Evolutionary conservation across 2,329 filamentous ascomycete genomes (phyloP).

Genomic region (Penicillium occitanis): DNA sequence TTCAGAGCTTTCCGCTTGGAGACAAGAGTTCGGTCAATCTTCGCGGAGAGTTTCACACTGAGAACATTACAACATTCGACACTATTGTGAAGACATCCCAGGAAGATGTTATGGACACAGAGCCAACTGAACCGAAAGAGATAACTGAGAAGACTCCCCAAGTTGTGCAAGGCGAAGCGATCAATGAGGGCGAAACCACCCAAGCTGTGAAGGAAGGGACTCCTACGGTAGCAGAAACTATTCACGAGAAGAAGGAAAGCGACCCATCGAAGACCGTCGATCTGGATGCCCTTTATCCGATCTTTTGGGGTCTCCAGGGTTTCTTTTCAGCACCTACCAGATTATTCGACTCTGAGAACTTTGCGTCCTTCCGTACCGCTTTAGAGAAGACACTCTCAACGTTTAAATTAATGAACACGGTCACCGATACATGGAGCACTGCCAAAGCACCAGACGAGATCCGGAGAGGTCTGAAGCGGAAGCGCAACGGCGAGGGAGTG

Average conservation of each 20-base stretch:
- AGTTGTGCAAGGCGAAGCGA: conserved; percentile 28
- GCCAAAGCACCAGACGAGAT: conserved; percentile 62
- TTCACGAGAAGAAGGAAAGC: conserved; percentile 24
- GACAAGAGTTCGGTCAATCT: conserved; percentile 98
- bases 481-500: conserved; percentile 61
- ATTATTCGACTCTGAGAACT: conserved; percentile 70
- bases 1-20: conserved; percentile 93
- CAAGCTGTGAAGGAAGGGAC: conserved; percentile 17
- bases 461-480: conserved; percentile 68
- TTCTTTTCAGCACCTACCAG: conserved; percentile 87
- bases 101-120: conserved; percentile 64
- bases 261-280: conserved; percentile 57
- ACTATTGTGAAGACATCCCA: conserved; percentile 47
- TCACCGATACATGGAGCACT: conserved; percentile 64
- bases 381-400: conserved; percentile 65
- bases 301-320: conserved; percentile 92
- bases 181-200: conserved; percentile 22
- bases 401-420: conserved; percentile 70
- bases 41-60: conserved; percentile 89
- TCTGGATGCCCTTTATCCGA: conserved; percentile 74
- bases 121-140: conserved; percentile 36
- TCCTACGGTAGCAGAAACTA: not conserved
- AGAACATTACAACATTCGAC: conserved; percentile 88
- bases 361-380: conserved; percentile 64
- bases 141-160: conserved; percentile 37